Evolutionary conservation across 176 grass and related monocot genomes (phyloP).

Genomic region (Chrysopogon serrulatus): DNA sequence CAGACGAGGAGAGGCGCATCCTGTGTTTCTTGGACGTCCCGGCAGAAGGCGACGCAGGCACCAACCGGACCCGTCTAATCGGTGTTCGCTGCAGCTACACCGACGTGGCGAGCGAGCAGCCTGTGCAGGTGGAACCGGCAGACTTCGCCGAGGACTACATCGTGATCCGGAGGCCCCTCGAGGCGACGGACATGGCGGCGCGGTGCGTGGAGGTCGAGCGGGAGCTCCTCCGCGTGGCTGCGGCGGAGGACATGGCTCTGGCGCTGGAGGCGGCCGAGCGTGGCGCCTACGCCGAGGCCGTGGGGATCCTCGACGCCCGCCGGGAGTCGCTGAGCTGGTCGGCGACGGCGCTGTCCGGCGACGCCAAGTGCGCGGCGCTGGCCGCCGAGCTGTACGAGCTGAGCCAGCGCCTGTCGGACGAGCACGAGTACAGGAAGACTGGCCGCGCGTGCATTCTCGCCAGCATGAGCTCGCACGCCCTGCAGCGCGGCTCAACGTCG

Average conservation of each 20-base stretch:
- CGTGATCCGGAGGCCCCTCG: no score
- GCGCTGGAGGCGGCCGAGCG: constrained; percentile 23
- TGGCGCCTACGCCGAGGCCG: constrained; percentile 4
- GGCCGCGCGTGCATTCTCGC: constrained; percentile 35
- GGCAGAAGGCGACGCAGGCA: no score
- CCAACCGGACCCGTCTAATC: no score
- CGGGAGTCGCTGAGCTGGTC: constrained; percentile 9
- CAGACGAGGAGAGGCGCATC: no score
- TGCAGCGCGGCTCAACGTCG: not conserved
- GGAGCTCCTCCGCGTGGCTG: not conserved
- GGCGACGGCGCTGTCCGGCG: not conserved
- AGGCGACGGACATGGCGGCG: no score
- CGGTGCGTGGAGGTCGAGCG: not conserved
- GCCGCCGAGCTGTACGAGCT: constrained; percentile 12
- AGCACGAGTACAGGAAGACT: not conserved
- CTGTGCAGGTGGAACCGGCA: no score
- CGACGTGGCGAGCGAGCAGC: no score
- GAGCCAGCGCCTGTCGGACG: constrained; percentile 8
- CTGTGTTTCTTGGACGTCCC: no score
- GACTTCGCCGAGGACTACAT: no score
- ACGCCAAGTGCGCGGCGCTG: not conserved
- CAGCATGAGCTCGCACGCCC: constrained; percentile 27
- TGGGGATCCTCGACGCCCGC: constrained; percentile 27
- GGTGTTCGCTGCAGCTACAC: no score
- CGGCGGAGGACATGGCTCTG: not conserved